Base-by-base conservation (phyloP, 2,329 filamentous ascomycete species). In the Dactylellina sp. region DNA sequence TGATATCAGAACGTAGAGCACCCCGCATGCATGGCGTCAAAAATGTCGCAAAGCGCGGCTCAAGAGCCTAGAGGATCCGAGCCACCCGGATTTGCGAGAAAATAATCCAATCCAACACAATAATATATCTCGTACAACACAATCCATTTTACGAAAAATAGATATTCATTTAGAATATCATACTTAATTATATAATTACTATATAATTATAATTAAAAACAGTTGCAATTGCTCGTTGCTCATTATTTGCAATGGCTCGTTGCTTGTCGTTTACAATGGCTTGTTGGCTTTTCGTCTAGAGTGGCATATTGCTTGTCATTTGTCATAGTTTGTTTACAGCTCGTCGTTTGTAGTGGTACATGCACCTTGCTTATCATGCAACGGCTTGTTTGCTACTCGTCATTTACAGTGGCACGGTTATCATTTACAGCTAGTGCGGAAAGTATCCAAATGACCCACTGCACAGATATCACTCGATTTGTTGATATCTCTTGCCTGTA, bases 11-110 rank as follows among this genome's bases (percentile, higher is more conserved):
- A 55, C 50, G 50, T 55, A 47, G 44, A 47, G 50, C 50, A 56
- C 52, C 52, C 52, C 52, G 52, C 52, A 56, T 56, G 52, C 52
- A 56, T 56, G 37, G 52, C 52, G 52, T 56, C 52, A 56, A 55
- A 56, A 56, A 39, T 56, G 52, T 56, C 28, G 52, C 52, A 56
- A 56, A 56, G 39, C 52, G 52, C 52, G 52, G 52, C 52, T 56
- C 32, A 56, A 32, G 47, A 56, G 52, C 52, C 52, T 56, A 12
- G 52, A 56, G 18, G 52, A 56, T 56, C 52, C 52, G 52, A 56
- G 52, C 52, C 52, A 56, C 28, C 47, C 52, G 32, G 52, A 56
- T 56, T 56, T 28, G 52, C 40, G 35, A 53, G 49, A 53, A 53
- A 53, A 53, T 16, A 53, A 35, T 35, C 46, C 49, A 53, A 53